Evolutionary conservation across 176 grass and related monocot genomes (phyloP), one percentile per base, ranked within the genome.

Genomic region (Echinochloa phyllopogon): DNA sequence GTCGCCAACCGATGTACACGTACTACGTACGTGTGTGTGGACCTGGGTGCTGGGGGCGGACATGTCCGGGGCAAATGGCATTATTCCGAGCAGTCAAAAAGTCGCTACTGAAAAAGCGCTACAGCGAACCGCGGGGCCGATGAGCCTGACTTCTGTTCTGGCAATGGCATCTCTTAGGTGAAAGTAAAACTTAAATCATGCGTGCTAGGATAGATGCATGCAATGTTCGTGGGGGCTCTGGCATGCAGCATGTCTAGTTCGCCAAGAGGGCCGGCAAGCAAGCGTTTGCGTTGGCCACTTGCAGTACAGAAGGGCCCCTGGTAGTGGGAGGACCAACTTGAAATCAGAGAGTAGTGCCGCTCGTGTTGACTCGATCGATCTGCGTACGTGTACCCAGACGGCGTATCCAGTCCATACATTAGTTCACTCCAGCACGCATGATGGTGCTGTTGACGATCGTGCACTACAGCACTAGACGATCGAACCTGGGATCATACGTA

Each of bases 51-150:
- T 40, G 41, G 17, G 38, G 1, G 56, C 17, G 15, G 33, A 8
- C 47, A 49, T 69, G 87, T 61, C 51, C 41, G 58, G 50, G 29
- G 80, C 75, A 83, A 83, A 79, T 60, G 59, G 69, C 80, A 75
- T 87, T 43, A 81, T 76, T 82, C 88, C 53, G 9, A 51, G 70
- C 44, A 72, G 69, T 49, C 88, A 74, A 90, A 90, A 90, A 83
- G 84, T 79, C 41, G 42, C 49, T 72, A 49, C 84, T 78, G 73
- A 82, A 90, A 85, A 80, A 64, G 48, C 79, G 45, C n/a, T 21
- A 56, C 45, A 77, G 66, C 23, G 48, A 51, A 39, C 65, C 45
- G 67, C 67, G 29, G 79, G 84, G 38, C 79, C 74, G 17, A 65
- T 14, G 15, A 52, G 64, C 14, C 76, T 68, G 24, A 10, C 71